These are phyloP conservation scores for Paramecium primaurelia DNA, from an alignment of 73 alveolate species.

Conservation along the genomic window DNA sequence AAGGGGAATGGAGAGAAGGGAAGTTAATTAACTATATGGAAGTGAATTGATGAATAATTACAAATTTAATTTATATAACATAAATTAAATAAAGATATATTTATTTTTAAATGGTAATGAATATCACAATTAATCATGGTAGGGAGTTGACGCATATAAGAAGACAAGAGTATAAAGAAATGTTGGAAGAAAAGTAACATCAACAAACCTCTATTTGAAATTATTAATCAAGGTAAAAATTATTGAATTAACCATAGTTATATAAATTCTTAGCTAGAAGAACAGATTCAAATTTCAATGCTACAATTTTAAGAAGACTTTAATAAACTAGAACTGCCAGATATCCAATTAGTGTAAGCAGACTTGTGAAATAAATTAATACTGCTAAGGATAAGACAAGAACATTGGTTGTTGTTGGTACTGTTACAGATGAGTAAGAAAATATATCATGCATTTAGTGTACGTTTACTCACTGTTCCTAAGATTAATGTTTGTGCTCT, in stretches of 20 bases:
- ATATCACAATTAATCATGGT: background rate
- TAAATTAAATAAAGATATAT: slow-evolving; percentile 11
- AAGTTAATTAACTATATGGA: slow-evolving; percentile 5
- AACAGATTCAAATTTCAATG: slow-evolving; percentile 93
- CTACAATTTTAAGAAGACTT: slow-evolving; percentile 87
- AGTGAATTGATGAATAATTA: background rate
- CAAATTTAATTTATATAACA: background rate
- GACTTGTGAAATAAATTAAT: slow-evolving; percentile 80
- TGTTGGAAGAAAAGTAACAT: slow-evolving; percentile 57
- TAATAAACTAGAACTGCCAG: slow-evolving; percentile 83
- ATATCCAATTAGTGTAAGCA: slow-evolving; percentile 91
- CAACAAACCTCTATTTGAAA: slow-evolving; percentile 63
- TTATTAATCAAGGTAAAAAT: slow-evolving; percentile 37
- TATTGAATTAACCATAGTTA: slow-evolving; percentile 58
- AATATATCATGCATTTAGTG: background rate
- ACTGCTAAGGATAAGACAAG: slow-evolving; percentile 65
- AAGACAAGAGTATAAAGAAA: slow-evolving; percentile 44
- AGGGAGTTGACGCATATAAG: slow-evolving; percentile 52
- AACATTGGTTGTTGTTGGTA: slow-evolving; percentile 93
- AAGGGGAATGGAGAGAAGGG: slow-evolving; percentile 50
- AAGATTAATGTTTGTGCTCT: slow-evolving; percentile 94
- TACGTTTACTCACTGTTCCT: slow-evolving; percentile 86
- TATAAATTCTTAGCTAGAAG: slow-evolving; percentile 97
- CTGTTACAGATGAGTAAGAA: slow-evolving; percentile 89
- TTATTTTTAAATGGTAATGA: slow-evolving; percentile 12